phyloP scores from a whole-genome alignment of 2,329 filamentous ascomycete genomes.

The Cordyceps cateniannulata region DNA sequence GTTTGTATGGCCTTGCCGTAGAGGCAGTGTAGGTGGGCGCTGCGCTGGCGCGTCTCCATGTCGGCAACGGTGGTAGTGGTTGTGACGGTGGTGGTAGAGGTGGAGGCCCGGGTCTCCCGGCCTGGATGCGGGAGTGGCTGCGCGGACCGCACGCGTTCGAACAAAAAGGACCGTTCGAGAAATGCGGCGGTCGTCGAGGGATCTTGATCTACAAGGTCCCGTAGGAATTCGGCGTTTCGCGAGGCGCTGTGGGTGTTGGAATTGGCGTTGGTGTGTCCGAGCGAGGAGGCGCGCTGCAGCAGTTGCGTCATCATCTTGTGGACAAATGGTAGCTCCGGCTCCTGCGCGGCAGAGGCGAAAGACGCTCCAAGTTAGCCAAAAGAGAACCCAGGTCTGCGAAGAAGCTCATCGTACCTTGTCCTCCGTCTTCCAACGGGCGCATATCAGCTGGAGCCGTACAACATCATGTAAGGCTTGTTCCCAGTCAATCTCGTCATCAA shows the following conservation, averaged over 20 bases:
- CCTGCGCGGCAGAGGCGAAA: slow-evolving; percentile 21
- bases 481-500: slow-evolving; percentile 34
- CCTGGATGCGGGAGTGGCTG: slow-evolving; percentile 24
- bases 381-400: not conserved
- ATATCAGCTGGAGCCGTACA: slow-evolving; percentile 38
- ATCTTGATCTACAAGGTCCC: slow-evolving; percentile 35
- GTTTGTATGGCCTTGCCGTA: slow-evolving; percentile 55
- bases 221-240: slow-evolving; percentile 39
- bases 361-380: not conserved
- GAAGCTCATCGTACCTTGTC: slow-evolving; percentile 32
- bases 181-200: slow-evolving; percentile 50
- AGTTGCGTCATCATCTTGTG: slow-evolving; percentile 38
- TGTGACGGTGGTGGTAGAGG: slow-evolving; percentile 15
- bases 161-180: slow-evolving; percentile 58
- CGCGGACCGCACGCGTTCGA: slow-evolving; percentile 45
- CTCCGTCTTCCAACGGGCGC: slow-evolving; percentile 23
- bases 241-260: slow-evolving; percentile 36
- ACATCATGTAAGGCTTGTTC: slow-evolving; percentile 37
- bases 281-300: slow-evolving; percentile 36
- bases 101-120: no score
- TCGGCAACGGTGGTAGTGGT: slow-evolving; percentile 21
- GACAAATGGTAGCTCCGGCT: slow-evolving; percentile 41
- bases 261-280: slow-evolving; percentile 24
- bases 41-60: slow-evolving; percentile 47
- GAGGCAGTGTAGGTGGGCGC: slow-evolving; percentile 64